Evolutionary conservation across 1,139 yeast genomes (phyloP), one percentile per base, ranked within the genome.

Genomic region (Yamadazyma buinensis): DNA sequence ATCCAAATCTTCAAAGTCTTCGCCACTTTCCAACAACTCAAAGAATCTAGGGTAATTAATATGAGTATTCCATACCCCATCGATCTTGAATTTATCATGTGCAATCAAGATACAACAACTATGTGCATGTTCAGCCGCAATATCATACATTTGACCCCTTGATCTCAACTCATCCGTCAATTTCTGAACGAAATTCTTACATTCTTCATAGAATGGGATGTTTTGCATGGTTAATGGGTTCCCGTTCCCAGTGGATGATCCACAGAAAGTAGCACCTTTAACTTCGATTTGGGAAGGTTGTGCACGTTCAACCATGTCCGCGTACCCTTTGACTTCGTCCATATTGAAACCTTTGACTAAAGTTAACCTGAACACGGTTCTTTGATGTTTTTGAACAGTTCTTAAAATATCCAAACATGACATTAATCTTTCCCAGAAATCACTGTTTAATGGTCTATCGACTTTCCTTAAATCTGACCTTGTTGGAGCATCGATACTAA

Each of bases 101-200:
- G 95, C 96, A 50, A 90, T 77, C 44, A 88, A 67, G 19, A 88
- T 83, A 64, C 97, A 88, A 61, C 96, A 88, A 6, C 95, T 84
- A 55, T 88, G 97, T 0, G 96, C 95, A 57, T 88, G 97, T 55
- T 88, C 97, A 0, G 97, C 95, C 7, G 97, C 96, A 39, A 88
- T 67, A 32, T 80, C 94, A 52, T 90, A 88, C 23, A 69, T 71
- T 26, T 80, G 65, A 1, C 88, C 88, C 45, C 94, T 72, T 1
- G 57, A 48, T 35, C 70, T 64, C 40, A 88, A 68, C 46, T 80
- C 87, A 3, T 59, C 62, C 28, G 77, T 73, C 44, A 88, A 72
- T 10, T 64, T 67, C 35, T 67, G 71, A 4, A 87, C 96, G 55
- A 88, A 88, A 6, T 58, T 63, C 49, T 80, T 80, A 53, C 95